Conservation (phyloP, 371 early-diverging fungal species). For the Apophysomyces variabilis region DNA sequence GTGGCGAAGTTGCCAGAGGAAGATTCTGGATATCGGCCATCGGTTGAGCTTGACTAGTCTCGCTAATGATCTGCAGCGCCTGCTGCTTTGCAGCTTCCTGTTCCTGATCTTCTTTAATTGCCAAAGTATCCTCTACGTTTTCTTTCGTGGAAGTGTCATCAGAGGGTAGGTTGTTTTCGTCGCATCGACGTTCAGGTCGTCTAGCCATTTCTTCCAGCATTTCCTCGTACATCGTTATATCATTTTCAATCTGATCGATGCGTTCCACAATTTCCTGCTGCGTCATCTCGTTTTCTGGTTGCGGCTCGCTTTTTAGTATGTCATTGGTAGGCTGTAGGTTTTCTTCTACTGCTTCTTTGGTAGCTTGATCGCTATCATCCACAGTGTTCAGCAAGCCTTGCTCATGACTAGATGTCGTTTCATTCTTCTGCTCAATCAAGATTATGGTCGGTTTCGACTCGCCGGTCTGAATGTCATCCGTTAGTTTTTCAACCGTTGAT, state of each 20-base stretch:
- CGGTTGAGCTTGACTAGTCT: conserved; percentile 24
- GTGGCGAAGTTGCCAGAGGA: conserved; percentile 28
- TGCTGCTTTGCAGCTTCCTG: conserved; percentile 44
- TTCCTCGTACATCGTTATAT: conserved; percentile 52
- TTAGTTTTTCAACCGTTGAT: no score
- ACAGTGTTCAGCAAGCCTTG: background rate
- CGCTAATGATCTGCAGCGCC: conserved; percentile 46
- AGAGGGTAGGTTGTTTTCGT: background rate
- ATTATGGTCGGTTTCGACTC: no score
- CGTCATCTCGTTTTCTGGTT: conserved; percentile 27
- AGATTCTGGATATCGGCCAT: conserved; percentile 29
- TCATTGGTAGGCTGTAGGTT: conserved; percentile 1
- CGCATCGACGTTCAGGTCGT: conserved; percentile 21
- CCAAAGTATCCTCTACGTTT: conserved; percentile 15
- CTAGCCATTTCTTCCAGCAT: conserved; percentile 36
- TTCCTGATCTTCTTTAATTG: conserved; percentile 29
- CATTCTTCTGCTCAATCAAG: no score
- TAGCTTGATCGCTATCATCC: background rate
- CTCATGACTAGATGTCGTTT: no score
- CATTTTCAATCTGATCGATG: conserved; percentile 56
- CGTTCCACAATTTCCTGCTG: conserved; percentile 57
- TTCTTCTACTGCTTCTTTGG: background rate
- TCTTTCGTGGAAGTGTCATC: conserved; percentile 13
- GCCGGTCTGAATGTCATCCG: no score
- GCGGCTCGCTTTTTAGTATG: conserved; percentile 2